Base-by-base conservation (phyloP, 2,329 filamentous ascomycete genomes). In the Calonectria pauciramosa region DNA sequence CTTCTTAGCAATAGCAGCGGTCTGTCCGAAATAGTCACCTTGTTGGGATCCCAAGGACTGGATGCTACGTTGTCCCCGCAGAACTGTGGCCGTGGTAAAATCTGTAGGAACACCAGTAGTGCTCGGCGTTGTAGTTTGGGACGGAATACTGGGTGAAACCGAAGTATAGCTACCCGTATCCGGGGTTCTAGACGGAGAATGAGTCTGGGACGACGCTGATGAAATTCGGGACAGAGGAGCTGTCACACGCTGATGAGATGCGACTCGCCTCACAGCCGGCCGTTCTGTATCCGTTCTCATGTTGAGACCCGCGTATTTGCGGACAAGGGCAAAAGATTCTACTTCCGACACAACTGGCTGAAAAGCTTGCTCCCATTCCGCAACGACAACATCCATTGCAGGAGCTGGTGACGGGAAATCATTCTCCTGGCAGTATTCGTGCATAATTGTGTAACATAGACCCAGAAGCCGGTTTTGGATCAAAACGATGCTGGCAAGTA, bases 381-480 rank as follows among this genome's bases (percentile, higher is more conserved):
- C 41, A 26, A 70, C 41, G 6, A 76, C 74, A 20, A 36, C 36
- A 38, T 72, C 59, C 74, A 76, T 76, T 14, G 23, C 41, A 14
- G 71, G 74, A 5, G 74, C 56, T 0, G 74, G 71, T 14, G 74
- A 76, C 20, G 74, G 68, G 51, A 76, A 74, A 14, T 65, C 51
- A n/a, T 76, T 71, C 7, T 71, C 65, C 44, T 66, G 60, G 30
- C 74, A 76, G 44, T 74, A 76, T 16, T 71, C 74, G 32, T 71
- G 71, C 34, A 76, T 54, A 30, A 74, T 49, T 10, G 74, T 76
- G 56, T 76, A 76, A 44, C 47, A 71, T 30, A 76, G 49, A 14
- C 74, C 74, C 38, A 76, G 32, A 2, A 76, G 59, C 1, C 74
- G 68, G 28, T 71, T 76, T 60, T 76, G 74, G 16, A 74, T 71